Evolutionary conservation across 2,329 filamentous ascomycete genomes (phyloP).

Genomic region (Leptoxyphium fumago): DNA sequence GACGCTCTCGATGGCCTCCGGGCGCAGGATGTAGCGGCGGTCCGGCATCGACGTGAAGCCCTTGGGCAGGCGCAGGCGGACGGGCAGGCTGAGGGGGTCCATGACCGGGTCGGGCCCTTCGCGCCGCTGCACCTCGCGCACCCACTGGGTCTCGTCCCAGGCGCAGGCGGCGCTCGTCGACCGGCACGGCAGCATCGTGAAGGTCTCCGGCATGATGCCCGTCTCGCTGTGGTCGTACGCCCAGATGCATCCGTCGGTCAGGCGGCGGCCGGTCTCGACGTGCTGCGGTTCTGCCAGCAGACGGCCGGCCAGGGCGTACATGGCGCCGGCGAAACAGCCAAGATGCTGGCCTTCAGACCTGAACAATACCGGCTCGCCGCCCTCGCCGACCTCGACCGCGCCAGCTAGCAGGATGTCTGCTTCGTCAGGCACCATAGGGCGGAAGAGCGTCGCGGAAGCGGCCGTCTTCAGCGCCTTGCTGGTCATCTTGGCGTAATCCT

Average conservation of each 20-base stretch:
- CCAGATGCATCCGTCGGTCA: constrained; percentile 51
- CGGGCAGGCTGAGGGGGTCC: constrained; percentile 18
- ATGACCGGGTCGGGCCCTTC: constrained; percentile 6
- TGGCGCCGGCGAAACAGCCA: constrained; percentile 56
- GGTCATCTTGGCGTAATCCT: constrained; percentile 30
- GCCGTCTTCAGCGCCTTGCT: constrained; percentile 32
- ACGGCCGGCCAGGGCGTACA: constrained; percentile 52
- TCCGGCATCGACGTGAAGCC: constrained; percentile 44
- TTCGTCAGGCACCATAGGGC: constrained; percentile 29
- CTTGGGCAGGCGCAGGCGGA: constrained; percentile 32
- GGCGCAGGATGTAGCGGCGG: constrained; percentile 49
- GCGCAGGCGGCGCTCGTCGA: constrained; percentile 23
- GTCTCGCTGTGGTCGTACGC: constrained; percentile 42
- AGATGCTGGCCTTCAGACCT: constrained; percentile 41
- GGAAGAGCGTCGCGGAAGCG: constrained; percentile 29
- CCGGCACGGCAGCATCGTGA: constrained; percentile 34
- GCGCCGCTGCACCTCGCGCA: constrained; percentile 19
- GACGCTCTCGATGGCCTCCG: constrained; percentile 68
- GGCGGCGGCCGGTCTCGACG: constrained; percentile 39
- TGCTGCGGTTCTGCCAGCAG: constrained; percentile 42
- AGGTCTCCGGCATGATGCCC: constrained; percentile 48
- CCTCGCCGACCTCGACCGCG: constrained; percentile 20
- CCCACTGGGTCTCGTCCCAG: constrained; percentile 33
- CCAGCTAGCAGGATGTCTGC: constrained; percentile 36
- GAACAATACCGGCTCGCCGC: constrained; percentile 12